Evolutionary conservation across 352 stramenopile genomes (phyloP), one percentile per base, ranked within the genome.

Genomic region (Globisporangium uncinulatum): DNA sequence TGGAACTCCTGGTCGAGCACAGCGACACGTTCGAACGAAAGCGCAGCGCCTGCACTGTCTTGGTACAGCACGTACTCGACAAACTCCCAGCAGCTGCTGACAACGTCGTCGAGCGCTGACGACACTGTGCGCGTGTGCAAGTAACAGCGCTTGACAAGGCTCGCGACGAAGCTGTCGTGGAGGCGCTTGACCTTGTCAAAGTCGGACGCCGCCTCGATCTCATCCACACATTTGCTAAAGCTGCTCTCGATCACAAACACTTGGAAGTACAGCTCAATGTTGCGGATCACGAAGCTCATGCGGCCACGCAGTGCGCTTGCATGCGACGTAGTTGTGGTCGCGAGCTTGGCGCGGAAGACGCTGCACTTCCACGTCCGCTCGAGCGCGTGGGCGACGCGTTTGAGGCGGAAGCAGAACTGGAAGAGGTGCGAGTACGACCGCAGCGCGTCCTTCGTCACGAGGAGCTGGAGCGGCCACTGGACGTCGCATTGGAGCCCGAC

Each of bases 401-500:
- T 93, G 44, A 93, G 58, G 2, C 79, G 79, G 49, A 93, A 89
- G 43, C 74, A 87, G 50, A 93, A 88, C 63, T 89, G 80, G 59
- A 91, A 93, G 32, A 93, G 51, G 14, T 84, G 69, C n/a, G 61
- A 63, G 52, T 93, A 93, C 6, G 70, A 81, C 7, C 71, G 67
- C 58, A 90, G 44, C 6, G 84, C 44, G 8, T 85, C 69, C 14
- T 64, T 64, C 8, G 79, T 75, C 15, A 91, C 67, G 9, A 93
- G 69, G 48, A 91, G 37, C 58, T 87, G 83, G 48, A 92, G 64
- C 8, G 82, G 82, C 79, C 82, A 90, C 7, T 55, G 71, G 10
- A 88, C 67, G 32, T 75, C 59, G 54, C 79, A 85, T 3, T 65
- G 56, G 44, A 93, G 61, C 24, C 62, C 57, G 24, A 90, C 58